phyloP scores from a whole-genome alignment of 306 rosid species.

The Cyclanthera cordifolia region DNA sequence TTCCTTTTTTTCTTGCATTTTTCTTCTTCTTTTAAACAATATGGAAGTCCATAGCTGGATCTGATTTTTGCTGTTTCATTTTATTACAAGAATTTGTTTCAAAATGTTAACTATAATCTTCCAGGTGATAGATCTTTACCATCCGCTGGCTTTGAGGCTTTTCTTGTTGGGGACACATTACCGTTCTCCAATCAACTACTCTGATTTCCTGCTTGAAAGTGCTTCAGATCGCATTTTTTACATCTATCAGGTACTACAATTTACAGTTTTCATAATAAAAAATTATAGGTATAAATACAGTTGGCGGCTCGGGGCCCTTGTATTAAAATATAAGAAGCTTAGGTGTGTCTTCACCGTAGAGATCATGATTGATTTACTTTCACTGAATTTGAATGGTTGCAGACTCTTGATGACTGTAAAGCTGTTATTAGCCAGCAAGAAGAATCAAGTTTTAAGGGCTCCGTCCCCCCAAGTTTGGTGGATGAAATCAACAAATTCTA shows the following conservation, averaged over 20 bases:
- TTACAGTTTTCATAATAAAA: neutral
- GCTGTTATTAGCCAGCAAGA: slow-evolving; percentile 47
- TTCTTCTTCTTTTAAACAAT: neutral
- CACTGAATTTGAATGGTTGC: slow-evolving; percentile 23
- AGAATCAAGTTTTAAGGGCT: slow-evolving; percentile 38
- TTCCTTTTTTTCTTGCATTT: neutral
- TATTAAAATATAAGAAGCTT: neutral
- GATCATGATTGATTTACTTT: neutral
- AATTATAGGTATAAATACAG: neutral
- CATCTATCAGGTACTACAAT: slow-evolving; percentile 58
- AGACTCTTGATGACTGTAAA: slow-evolving; percentile 81
- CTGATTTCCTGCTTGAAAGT: slow-evolving; percentile 69
- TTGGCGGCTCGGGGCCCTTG: neutral
- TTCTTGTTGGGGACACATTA: slow-evolving; percentile 89
- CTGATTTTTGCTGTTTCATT: neutral
- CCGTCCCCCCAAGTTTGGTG: slow-evolving; percentile 39
- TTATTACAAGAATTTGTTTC: neutral
- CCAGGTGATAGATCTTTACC: slow-evolving; percentile 81
- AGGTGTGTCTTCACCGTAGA: neutral
- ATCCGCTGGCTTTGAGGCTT: slow-evolving; percentile 85
- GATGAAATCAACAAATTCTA: slow-evolving; percentile 39
- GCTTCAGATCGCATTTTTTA: slow-evolving; percentile 87
- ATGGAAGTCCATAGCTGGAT: neutral
- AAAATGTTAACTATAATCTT: neutral
- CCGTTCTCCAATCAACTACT: slow-evolving; percentile 85